Percentiles rank a stretch among this genome's conserved stretches.
These are phyloP conservation scores for Noccaea caerulescens DNA, from an alignment of 345 rosid species.

Conservation along the genomic window DNA sequence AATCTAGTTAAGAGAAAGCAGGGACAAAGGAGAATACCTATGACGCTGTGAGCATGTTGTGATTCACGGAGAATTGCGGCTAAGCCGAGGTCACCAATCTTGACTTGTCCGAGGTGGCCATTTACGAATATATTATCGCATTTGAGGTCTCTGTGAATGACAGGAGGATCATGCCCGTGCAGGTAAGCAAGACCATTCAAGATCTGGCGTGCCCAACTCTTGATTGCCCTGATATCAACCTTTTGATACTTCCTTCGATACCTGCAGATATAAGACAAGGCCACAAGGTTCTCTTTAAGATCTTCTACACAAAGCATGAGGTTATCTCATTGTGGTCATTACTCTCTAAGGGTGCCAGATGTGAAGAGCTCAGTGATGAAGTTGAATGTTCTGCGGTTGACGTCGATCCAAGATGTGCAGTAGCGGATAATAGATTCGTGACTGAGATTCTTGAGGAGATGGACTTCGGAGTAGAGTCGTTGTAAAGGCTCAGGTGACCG, in stretches of 20 bases:
- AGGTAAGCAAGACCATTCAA: slow-evolving; percentile 73
- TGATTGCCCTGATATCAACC: slow-evolving; percentile 73
- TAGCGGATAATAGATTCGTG: slow-evolving; percentile 77
- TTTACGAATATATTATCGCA: slow-evolving; percentile 93
- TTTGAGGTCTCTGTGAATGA: slow-evolving; percentile 93
- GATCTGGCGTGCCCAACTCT: slow-evolving; percentile 92
- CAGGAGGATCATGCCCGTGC: slow-evolving; percentile 86
- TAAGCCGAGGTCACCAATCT: slow-evolving; percentile 91
- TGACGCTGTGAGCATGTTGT: slow-evolving; percentile 83
- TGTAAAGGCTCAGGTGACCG: slow-evolving; percentile 81
- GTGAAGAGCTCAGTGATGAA: slow-evolving; percentile 95
- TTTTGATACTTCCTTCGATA: slow-evolving; percentile 65
- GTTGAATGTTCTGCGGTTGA: slow-evolving; percentile 74
- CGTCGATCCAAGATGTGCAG: slow-evolving; percentile 80
- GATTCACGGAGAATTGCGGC: slow-evolving; percentile 83
- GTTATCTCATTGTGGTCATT: slow-evolving; percentile 22
- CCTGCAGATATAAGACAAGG: slow-evolving; percentile 46
- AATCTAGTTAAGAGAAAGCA: background rate
- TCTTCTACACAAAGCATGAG: background rate
- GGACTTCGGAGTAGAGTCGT: slow-evolving; percentile 89
- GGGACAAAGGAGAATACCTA: slow-evolving; percentile 50
- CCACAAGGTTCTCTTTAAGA: background rate
- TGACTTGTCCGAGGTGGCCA: slow-evolving; percentile 94
- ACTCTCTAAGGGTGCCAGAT: slow-evolving; percentile 92
- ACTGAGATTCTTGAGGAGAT: slow-evolving; percentile 78